phyloP scores from a whole-genome alignment of 345 rosid genomes.

The Limnanthes douglasii region DNA sequence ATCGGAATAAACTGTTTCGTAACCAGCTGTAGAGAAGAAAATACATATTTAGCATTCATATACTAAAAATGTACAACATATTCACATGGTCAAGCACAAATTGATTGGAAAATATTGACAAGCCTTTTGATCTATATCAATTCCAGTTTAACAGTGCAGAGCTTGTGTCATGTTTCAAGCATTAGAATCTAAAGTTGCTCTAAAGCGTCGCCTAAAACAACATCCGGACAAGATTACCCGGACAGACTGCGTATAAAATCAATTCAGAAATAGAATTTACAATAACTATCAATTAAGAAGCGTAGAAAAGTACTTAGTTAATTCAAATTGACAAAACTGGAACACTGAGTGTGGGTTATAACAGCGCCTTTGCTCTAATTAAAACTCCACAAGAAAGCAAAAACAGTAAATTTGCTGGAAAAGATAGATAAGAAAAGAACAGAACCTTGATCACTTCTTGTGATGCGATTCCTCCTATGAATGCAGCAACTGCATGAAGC shows the following conservation, averaged over 20 bases:
- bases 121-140: too few species aligned
- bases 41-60: neutral
- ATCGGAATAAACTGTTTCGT: constrained; percentile 89
- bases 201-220: too few species aligned
- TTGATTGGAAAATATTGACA: too few species aligned
- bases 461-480: constrained; percentile 85
- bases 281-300: neutral
- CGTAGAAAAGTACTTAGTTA: neutral
- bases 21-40: constrained; percentile 41
- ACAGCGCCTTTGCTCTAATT: neutral
- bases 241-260: too few species aligned
- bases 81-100: too few species aligned
- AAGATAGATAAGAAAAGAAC: constrained; percentile 2
- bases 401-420: neutral
- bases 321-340: neutral
- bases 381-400: neutral
- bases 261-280: neutral
- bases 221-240: too few species aligned
- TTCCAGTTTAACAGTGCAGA: too few species aligned
- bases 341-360: neutral
- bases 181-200: too few species aligned
- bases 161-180: too few species aligned
- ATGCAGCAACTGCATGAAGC: constrained; percentile 89
- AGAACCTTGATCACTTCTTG: constrained; percentile 91
- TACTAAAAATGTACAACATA: neutral